A percentile compares a stretch with the other conserved stretches of the same genome.
Conservation (phyloP, 176 grass and related monocot genomes). For the Canna indica region DNA sequence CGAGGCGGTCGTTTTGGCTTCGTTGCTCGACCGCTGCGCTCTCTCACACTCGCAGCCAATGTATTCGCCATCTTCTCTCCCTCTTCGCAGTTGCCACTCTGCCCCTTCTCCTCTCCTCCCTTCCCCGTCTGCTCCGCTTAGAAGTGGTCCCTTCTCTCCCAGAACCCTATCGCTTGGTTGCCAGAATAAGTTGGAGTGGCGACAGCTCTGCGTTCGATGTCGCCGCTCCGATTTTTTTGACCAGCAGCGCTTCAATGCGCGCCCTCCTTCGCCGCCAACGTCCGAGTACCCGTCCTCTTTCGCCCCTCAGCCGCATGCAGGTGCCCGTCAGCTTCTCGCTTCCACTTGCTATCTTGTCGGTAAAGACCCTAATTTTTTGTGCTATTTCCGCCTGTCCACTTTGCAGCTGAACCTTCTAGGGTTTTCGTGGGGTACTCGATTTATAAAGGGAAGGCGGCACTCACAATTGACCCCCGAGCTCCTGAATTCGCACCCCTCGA, state of each 20-base stretch:
- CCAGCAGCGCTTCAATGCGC: conserved; percentile 5
- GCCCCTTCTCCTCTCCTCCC: not conserved
- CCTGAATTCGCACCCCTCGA: conserved; percentile 34
- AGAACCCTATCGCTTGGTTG: conserved; percentile 10
- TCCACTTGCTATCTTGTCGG: not conserved
- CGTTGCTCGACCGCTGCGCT: no score
- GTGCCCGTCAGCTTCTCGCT: not conserved
- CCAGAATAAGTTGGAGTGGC: not conserved
- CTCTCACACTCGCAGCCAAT: not conserved
- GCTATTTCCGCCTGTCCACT: not conserved
- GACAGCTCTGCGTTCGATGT: conserved; percentile 12
- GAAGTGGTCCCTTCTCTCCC: not conserved
- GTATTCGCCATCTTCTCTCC: not conserved
- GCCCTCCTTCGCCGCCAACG: not conserved
- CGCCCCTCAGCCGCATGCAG: not conserved
- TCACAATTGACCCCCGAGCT: conserved; percentile 26
- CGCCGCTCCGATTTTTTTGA: conserved; percentile 18
- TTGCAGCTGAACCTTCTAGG: conserved; percentile 27
- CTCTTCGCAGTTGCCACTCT: not conserved
- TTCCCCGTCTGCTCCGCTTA: not conserved
- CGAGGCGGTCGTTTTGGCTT: no score
- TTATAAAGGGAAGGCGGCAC: conserved; percentile 41
- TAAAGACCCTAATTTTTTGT: not conserved
- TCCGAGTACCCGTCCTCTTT: not conserved
- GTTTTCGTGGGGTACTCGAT: conserved; percentile 39